Conservation (phyloP, 208 protist species). For the Crithidia mellificae region DNA sequence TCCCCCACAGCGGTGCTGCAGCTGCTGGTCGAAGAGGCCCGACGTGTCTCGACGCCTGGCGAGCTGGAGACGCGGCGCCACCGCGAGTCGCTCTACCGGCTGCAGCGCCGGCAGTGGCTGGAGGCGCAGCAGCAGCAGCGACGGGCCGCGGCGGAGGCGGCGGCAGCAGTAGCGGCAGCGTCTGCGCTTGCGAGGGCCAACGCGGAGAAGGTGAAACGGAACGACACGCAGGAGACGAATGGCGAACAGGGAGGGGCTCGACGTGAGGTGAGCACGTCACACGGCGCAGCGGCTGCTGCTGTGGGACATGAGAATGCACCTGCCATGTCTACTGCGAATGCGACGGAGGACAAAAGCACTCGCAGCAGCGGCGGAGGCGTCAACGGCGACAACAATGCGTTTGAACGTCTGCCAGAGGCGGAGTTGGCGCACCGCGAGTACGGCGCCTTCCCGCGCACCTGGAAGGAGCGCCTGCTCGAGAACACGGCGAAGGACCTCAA, state of each 20-base stretch:
- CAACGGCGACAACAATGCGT: neutral
- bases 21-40: conserved; percentile 40
- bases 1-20: conserved; percentile 22
- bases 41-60: conserved; percentile 26
- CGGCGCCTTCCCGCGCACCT: neutral
- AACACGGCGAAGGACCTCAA: conserved; percentile 7
- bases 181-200: too few species aligned
- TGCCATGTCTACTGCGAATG: too few species aligned
- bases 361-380: neutral
- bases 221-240: too few species aligned
- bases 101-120: conserved; percentile 27
- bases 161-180: neutral
- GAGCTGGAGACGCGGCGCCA: conserved; percentile 26
- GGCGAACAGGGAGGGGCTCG: too few species aligned
- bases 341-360: neutral
- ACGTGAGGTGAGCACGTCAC: too few species aligned
- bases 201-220: too few species aligned
- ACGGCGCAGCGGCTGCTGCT: too few species aligned
- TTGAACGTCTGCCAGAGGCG: neutral
- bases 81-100: conserved; percentile 28
- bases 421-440: conserved; percentile 9
- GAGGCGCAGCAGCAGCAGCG: conserved; percentile 4
- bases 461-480: conserved; percentile 12
- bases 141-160: neutral
- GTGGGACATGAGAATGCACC: too few species aligned